A percentile compares a stretch with the other conserved stretches of the same genome.
These are phyloP conservation scores for Obba rivulosa DNA, from an alignment of 768 basidiomycete genomes.

Conservation along the genomic window DNA sequence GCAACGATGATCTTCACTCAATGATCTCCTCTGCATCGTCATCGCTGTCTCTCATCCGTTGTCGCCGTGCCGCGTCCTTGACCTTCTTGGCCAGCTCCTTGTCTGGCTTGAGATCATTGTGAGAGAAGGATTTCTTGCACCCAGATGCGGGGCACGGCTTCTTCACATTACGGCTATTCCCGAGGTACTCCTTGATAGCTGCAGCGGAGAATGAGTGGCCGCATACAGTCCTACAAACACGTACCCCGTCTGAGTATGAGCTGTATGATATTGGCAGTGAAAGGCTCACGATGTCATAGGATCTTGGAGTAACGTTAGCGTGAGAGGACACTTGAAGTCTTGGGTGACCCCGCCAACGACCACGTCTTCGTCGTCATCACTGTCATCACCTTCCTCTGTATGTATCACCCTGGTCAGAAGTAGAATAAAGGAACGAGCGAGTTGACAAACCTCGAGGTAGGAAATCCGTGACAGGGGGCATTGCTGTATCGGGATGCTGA, in stretches of 20 bases:
- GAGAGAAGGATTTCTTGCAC: conserved; percentile 54
- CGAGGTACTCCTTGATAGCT: conserved; percentile 65
- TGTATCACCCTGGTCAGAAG: not conserved
- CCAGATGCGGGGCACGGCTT: conserved; percentile 68
- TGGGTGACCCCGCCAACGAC: conserved; percentile 84
- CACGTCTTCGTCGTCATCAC: conserved; percentile 83
- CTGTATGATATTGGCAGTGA: not conserved
- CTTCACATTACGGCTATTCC: conserved; percentile 20
- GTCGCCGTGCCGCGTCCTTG: conserved; percentile 51
- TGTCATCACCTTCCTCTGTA: conserved; percentile 77
- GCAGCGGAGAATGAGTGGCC: conserved; percentile 76
- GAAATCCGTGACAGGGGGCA: conserved; percentile 43
- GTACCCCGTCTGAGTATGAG: conserved; percentile 4
- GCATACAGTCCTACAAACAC: conserved; percentile 57
- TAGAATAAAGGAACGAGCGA: not conserved
- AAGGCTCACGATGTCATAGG: conserved; percentile 79
- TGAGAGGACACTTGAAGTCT: conserved; percentile 81
- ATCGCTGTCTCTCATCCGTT: conserved; percentile 30
- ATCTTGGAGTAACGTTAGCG: conserved; percentile 57
- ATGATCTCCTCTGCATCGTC: conserved; percentile 47
- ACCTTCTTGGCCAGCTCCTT: conserved; percentile 58
- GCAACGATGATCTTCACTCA: conserved; percentile 27
- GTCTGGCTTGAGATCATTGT: conserved; percentile 47
- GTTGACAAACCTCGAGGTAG: not conserved
- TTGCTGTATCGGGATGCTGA: conserved; percentile 54